Percentiles rank a stretch among this genome's conserved stretches.
phyloP scores from a whole-genome alignment of 129 eudicot species.

The Helichrysum umbraculigerum region DNA sequence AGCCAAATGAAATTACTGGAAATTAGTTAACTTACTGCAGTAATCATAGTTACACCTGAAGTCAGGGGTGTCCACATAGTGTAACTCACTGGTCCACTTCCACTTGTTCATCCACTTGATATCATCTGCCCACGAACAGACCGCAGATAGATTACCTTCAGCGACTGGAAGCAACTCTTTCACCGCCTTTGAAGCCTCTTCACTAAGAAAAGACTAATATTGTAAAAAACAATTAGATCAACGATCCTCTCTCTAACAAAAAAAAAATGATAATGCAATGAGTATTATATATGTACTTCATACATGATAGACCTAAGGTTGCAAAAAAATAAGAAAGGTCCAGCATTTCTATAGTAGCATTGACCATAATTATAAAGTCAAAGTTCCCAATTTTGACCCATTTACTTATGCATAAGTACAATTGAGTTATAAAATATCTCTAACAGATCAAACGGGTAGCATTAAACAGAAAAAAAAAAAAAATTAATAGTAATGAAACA shows the following conservation, averaged over 20 bases:
- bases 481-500: no score
- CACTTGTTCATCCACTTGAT: slow-evolving; percentile 47
- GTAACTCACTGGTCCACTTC: slow-evolving; percentile 85
- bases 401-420: background rate
- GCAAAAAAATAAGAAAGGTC: background rate
- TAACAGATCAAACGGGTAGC: background rate
- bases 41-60: slow-evolving; percentile 88
- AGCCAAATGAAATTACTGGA: slow-evolving; percentile 11
- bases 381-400: background rate
- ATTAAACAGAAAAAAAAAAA: no score
- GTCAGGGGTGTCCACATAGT: slow-evolving; percentile 97
- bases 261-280: background rate
- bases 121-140: slow-evolving; percentile 91
- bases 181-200: slow-evolving; percentile 67
- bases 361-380: background rate
- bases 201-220: slow-evolving; percentile 63
- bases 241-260: background rate
- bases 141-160: slow-evolving; percentile 83
- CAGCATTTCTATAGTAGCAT: background rate
- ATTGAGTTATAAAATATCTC: background rate
- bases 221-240: slow-evolving; percentile 4
- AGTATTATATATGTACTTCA: background rate
- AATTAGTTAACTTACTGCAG: slow-evolving; percentile 63
- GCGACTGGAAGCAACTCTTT: slow-evolving; percentile 83
- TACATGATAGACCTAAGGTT: background rate